phyloP scores from a whole-genome alignment of 2,329 filamentous ascomycete genomes.

The Akanthomyces lecanii region DNA sequence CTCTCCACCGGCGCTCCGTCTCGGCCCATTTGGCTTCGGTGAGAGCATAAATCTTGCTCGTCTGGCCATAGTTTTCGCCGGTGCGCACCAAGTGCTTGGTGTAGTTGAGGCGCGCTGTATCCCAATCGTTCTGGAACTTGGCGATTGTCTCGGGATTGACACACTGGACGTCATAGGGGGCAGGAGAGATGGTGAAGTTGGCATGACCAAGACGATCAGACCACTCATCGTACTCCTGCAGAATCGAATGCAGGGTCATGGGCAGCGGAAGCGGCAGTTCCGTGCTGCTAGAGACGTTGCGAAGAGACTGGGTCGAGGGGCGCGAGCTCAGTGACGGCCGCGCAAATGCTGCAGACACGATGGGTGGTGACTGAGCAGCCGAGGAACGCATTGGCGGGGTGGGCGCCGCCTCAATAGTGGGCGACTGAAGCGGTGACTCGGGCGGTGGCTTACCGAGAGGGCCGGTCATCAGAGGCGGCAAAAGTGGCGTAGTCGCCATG shows the following conservation, averaged over 20 bases:
- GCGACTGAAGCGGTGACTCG: constrained; percentile 82
- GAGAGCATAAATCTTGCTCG: constrained; percentile 80
- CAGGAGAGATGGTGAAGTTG: constrained; percentile 83
- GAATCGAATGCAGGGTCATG: constrained; percentile 54
- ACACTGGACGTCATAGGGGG: constrained; percentile 67
- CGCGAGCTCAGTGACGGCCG: constrained; percentile 69
- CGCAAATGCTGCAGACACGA: constrained; percentile 22
- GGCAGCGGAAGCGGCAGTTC: constrained; percentile 40
- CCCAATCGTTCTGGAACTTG: constrained; percentile 74
- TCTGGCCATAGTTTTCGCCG: constrained; percentile 84
- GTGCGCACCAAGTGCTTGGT: constrained; percentile 84
- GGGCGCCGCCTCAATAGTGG: constrained; percentile 63
- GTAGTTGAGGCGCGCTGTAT: constrained; percentile 77
- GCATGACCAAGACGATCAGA: constrained; percentile 81
- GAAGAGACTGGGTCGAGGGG: constrained; percentile 73
- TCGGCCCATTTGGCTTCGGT: constrained; percentile 87
- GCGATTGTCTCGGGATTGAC: constrained; percentile 55
- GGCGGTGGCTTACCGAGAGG: constrained; percentile 52
- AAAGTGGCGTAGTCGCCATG: constrained; percentile 73
- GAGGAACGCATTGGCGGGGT: constrained; percentile 37
- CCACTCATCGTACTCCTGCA: constrained; percentile 75
- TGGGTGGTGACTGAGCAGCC: constrained; percentile 45
- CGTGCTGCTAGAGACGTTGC: constrained; percentile 57
- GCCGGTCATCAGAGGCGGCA: constrained; percentile 74
- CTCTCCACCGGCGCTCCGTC: constrained; percentile 71